A percentile compares a stretch with the other conserved stretches of the same genome.
Evolutionary conservation across 2,329 filamentous ascomycete genomes (phyloP).

Genomic region (Ascochyta rabiei): DNA sequence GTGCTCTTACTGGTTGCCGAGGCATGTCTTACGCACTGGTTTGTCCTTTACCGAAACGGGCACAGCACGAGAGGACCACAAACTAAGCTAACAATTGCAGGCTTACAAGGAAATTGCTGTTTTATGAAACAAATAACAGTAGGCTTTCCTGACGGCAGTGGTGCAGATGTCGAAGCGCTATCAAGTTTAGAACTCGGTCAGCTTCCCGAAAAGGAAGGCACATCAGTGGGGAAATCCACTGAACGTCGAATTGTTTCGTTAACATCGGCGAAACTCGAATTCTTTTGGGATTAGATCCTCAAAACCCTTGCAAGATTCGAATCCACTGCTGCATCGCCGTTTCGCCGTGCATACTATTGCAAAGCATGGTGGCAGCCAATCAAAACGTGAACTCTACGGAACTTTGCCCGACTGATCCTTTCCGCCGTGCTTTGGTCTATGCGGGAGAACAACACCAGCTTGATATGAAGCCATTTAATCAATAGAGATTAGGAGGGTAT

Average conservation of each 20-base stretch:
- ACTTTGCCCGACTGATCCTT: neutral
- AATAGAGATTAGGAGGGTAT: constrained; percentile 16
- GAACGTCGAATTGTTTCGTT: neutral
- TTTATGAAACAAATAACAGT: neutral
- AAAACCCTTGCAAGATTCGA: neutral
- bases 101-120: neutral
- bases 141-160: neutral
- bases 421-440: neutral
- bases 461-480: neutral
- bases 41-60: neutral
- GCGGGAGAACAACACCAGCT: neutral
- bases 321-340: neutral
- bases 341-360: neutral
- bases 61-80: neutral
- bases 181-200: neutral
- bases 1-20: no score
- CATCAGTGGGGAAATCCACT: neutral
- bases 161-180: neutral
- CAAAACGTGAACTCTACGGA: neutral
- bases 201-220: constrained; percentile 12
- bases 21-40: no score
- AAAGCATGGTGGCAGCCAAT: neutral
- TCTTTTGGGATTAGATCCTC: neutral
- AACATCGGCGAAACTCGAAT: neutral
- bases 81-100: neutral